These are phyloP conservation scores for Debaryomyces psychrophilus DNA, from an alignment of 1,139 yeast genomes.

Conservation along the genomic window DNA sequence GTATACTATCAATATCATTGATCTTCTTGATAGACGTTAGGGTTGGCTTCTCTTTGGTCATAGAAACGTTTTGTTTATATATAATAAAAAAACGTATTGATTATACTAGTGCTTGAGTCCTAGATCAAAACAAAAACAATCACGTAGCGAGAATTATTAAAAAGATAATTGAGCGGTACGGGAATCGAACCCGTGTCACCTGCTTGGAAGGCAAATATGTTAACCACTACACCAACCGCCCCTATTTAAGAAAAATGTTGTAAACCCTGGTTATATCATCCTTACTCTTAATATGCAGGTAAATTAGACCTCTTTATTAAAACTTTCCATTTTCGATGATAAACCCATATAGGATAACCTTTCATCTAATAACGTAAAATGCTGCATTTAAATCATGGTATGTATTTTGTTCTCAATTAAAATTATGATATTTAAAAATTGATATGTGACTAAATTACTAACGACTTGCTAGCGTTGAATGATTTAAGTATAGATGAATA, in stretches of 20 bases:
- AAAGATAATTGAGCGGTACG: slow-evolving; percentile 62
- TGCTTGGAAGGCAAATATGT: slow-evolving; percentile 72
- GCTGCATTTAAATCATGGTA: slow-evolving; percentile 8
- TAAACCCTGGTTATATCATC: neutral
- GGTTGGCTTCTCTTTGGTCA: slow-evolving; percentile 19
- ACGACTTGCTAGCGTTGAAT: slow-evolving; percentile 3
- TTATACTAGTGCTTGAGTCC: neutral
- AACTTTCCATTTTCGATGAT: slow-evolving; percentile 3
- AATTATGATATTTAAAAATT: neutral
- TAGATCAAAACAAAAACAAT: neutral
- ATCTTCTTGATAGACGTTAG: slow-evolving; percentile 27
- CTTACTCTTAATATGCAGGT: neutral
- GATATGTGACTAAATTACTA: neutral
- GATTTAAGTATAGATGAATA: slow-evolving; percentile 19
- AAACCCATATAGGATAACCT: neutral
- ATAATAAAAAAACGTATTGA: neutral
- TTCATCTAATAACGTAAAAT: neutral
- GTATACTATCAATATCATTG: slow-evolving; percentile 30
- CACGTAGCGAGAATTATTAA: neutral
- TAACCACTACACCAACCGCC: slow-evolving; percentile 57
- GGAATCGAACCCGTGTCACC: slow-evolving; percentile 80
- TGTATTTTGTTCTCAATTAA: neutral
- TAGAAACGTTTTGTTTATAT: neutral
- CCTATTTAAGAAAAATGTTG: slow-evolving; percentile 16
- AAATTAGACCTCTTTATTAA: neutral